Evolutionary conservation across 371 early-diverging fungal species (phyloP).

Genomic region (Blakeslea trispora): DNA sequence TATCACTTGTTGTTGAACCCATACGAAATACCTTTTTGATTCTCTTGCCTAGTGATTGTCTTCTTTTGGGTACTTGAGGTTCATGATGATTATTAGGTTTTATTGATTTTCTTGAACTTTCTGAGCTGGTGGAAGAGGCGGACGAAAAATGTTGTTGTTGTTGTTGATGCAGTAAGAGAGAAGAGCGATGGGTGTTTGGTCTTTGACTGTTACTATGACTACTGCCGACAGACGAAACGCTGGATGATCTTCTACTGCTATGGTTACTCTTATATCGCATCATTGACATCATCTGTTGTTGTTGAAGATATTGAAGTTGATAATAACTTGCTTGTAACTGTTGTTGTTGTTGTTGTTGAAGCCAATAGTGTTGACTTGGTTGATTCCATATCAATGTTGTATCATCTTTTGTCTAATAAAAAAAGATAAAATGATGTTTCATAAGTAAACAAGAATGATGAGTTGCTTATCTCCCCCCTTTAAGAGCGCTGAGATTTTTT

Average conservation of each 20-base stretch:
- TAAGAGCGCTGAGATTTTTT: background rate
- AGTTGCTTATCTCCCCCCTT: background rate
- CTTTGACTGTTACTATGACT: background rate
- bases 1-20: slow-evolving; percentile 1
- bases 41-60: slow-evolving; percentile 27
- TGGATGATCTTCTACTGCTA: slow-evolving; percentile 18
- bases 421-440: background rate
- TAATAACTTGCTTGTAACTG: slow-evolving; percentile 28
- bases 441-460: slow-evolving; percentile 1
- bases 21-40: slow-evolving; percentile 24
- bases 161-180: background rate
- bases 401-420: background rate
- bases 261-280: background rate
- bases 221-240: slow-evolving; percentile 9
- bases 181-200: slow-evolving; percentile 3
- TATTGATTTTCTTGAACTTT: background rate
- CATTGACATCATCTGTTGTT: slow-evolving; percentile 26
- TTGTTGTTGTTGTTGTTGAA: slow-evolving; percentile 22
- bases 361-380: slow-evolving; percentile 9
- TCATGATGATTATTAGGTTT: background rate
- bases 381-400: slow-evolving; percentile 15
- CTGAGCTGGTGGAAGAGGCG: background rate
- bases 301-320: slow-evolving; percentile 30
- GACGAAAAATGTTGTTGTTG: slow-evolving; percentile 14
- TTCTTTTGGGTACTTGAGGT: slow-evolving; percentile 19